Conservation (phyloP, 495 filamentous ascomycete genomes). For the Penicillium mononematosum region DNA sequence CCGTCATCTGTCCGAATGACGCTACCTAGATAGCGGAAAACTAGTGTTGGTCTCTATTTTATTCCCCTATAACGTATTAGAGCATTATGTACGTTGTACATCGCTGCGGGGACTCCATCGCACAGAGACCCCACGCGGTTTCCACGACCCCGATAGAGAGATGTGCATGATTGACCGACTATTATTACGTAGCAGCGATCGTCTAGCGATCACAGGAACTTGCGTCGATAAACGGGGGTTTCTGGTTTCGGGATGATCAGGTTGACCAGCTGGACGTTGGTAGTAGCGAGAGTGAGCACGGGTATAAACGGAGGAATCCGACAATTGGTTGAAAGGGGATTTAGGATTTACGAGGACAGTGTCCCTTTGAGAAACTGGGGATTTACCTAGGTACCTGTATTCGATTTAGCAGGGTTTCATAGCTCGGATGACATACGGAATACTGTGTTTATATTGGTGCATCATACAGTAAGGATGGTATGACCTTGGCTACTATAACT, state of each 20-base stretch:
- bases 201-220: not conserved
- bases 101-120: conserved; percentile 16
- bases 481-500: not conserved
- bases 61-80: conserved; percentile 3
- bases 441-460: not conserved
- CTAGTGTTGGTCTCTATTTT: not conserved
- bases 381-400: not conserved
- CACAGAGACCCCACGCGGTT: conserved; percentile 20
- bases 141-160: conserved; percentile 22
- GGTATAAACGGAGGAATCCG: conserved; percentile 9
- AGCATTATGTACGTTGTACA: conserved; percentile 1
- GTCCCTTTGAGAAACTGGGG: not conserved
- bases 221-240: not conserved
- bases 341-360: conserved; percentile 9
- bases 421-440: not conserved
- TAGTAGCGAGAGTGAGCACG: conserved; percentile 9
- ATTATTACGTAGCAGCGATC: conserved; percentile 15
- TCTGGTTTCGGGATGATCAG: not conserved
- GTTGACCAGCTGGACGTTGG: not conserved
- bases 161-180: conserved; percentile 17
- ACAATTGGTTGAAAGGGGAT: conserved; percentile 4
- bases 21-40: conserved; percentile 4
- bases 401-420: not conserved
- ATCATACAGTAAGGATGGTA: not conserved
- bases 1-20: conserved; percentile 1